These are phyloP conservation scores for Buddleja alternifolia DNA, from an alignment of 257 asterid genomes.

Conservation along the genomic window DNA sequence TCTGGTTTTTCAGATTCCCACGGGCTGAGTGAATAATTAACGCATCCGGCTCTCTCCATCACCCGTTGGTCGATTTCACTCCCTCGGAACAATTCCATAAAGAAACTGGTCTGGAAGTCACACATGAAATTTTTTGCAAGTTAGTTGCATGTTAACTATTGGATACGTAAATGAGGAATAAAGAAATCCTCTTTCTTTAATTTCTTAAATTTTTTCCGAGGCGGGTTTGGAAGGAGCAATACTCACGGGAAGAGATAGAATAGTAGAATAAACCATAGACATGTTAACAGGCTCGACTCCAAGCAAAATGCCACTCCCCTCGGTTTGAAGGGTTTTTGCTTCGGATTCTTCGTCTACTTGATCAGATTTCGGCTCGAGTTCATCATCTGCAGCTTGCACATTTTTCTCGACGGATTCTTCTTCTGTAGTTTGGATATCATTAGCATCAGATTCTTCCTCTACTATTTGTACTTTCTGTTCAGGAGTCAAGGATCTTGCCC, in stretches of 20 bases:
- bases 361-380: slow-evolving; percentile 45
- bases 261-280: slow-evolving; percentile 72
- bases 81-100: slow-evolving; percentile 90
- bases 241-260: slow-evolving; percentile 87
- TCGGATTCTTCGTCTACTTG: slow-evolving; percentile 75
- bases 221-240: slow-evolving; percentile 4
- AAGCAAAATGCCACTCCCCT: slow-evolving; percentile 71
- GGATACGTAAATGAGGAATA: not conserved
- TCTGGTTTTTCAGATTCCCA: slow-evolving; percentile 94
- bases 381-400: slow-evolving; percentile 58
- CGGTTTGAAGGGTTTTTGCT: slow-evolving; percentile 57
- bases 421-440: slow-evolving; percentile 57
- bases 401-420: slow-evolving; percentile 65
- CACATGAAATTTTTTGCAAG: not conserved
- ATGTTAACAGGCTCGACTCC: slow-evolving; percentile 76
- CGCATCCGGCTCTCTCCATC: slow-evolving; percentile 94
- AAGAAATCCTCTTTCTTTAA: not conserved
- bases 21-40: slow-evolving; percentile 75
- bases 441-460: slow-evolving; percentile 78
- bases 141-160: not conserved
- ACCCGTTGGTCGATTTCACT: slow-evolving; percentile 78
- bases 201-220: not conserved
- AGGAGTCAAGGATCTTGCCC: slow-evolving; percentile 85
- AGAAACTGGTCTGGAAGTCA: slow-evolving; percentile 67
- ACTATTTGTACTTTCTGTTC: slow-evolving; percentile 89